Evolutionary conservation across 2,329 filamentous ascomycete genomes (phyloP), one percentile per base, ranked within the genome.

Genomic region (Fusarium proliferatum): DNA sequence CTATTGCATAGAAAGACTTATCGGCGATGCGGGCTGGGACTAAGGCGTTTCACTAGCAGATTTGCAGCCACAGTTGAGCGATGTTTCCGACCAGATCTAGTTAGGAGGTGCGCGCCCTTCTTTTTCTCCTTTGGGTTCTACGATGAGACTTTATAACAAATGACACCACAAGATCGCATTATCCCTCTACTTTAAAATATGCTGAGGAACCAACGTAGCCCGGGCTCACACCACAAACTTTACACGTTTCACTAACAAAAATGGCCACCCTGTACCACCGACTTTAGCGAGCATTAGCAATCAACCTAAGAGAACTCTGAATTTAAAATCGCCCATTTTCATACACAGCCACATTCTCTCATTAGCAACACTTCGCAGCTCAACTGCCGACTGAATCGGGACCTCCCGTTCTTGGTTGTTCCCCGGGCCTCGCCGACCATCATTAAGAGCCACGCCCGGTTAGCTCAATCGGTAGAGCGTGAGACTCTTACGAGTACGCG

Each of bases 381-480:
- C 28, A n/a, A 30, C 51, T 34, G 8, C 3, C 2, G 13, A 9
- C 23, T 38, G 9, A 16, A 38, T 12, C 19, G 9, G 3, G 7
- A 2, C 4, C 6, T 0, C 12, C 6, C 21, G 17, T 6, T 38
- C 23, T 55, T 55, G 51, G 13, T 12, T 13, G 19, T 7, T n/a
- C 23, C 10, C 3, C 13, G 0, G 8, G 9, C 4, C 9, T 7
- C 10, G 17, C 7, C 34, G 19, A 39, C 3, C 34, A 53, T n/a
- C 13, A 16, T 19, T 26, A 36, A 70, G 59, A 69, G 66, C 66
- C 81, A 82, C 81, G 80, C 81, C 79, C 82, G 77, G 76, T 77
- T 79, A 78, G 77, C 75, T 80, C 77, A 79, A 80, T 80, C 79
- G 78, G 78, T 90, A 91, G 89, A 91, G 89, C 89, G 89, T 90